Percentiles rank a stretch among this genome's conserved stretches.
These are phyloP conservation scores for Eragrostis tef DNA, from an alignment of 202 grass and related monocot species.

Conservation along the genomic window DNA sequence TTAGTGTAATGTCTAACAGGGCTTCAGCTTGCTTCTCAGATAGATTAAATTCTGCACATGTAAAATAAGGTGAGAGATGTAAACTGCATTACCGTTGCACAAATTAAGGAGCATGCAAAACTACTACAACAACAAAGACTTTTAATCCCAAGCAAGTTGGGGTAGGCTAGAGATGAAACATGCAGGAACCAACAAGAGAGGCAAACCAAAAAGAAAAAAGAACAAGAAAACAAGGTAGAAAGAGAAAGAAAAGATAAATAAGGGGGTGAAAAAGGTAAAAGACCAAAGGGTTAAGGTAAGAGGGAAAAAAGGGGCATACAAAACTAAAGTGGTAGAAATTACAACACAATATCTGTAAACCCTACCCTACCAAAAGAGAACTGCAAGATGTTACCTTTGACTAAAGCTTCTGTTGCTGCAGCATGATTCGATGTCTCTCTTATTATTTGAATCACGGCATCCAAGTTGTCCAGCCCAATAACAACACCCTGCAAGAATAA, in stretches of 20 bases:
- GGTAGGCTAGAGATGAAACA: too few relatives aligned
- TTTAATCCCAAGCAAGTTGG: too few relatives aligned
- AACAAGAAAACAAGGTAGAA: too few relatives aligned
- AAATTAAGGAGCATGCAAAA: neutral
- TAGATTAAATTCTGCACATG: conserved; percentile 67
- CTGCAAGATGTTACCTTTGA: conserved; percentile 55
- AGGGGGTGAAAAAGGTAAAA: neutral
- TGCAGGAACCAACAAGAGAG: too few relatives aligned
- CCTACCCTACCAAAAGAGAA: neutral
- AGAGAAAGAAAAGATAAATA: too few relatives aligned
- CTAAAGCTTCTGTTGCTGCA: conserved; percentile 68
- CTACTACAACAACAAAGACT: neutral
- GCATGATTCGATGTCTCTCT: conserved; percentile 69
- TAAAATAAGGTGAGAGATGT: conserved; percentile 37
- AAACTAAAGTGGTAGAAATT: conserved; percentile 6
- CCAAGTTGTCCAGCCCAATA: conserved; percentile 95
- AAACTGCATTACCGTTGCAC: neutral
- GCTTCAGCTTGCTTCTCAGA: conserved; percentile 94
- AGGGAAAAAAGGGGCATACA: neutral
- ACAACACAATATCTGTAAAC: conserved; percentile 20
- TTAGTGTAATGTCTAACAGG: conserved; percentile 86
- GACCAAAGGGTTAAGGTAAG: too few relatives aligned
- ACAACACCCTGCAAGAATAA: conserved; percentile 82
- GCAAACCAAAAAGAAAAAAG: too few relatives aligned
- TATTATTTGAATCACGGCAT: conserved; percentile 86